phyloP scores from a whole-genome alignment of 2,329 filamentous ascomycete species.

The Ilyonectria sp. region DNA sequence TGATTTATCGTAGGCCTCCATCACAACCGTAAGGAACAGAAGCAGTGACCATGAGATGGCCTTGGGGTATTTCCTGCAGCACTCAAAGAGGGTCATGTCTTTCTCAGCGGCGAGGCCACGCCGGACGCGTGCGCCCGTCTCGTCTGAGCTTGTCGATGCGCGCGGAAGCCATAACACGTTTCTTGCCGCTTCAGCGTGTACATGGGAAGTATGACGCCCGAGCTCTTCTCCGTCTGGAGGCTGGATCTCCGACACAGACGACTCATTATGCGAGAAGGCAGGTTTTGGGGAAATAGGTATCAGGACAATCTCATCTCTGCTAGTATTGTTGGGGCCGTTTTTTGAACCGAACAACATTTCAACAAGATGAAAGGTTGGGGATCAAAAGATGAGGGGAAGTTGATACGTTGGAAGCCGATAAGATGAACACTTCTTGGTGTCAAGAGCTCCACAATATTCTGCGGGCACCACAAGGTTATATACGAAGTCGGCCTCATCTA shows the following conservation, averaged over 20 bases:
- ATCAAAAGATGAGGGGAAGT: background rate
- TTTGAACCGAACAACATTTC: background rate
- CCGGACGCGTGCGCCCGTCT: slow-evolving; percentile 29
- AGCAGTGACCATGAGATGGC: background rate
- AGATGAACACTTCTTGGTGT: background rate
- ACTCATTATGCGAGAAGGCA: slow-evolving; percentile 18
- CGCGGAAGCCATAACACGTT: slow-evolving; percentile 41
- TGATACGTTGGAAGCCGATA: background rate
- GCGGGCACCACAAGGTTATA: background rate
- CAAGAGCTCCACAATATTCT: too few relatives aligned
- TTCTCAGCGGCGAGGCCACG: slow-evolving; percentile 5
- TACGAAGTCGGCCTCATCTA: background rate
- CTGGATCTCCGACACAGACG: background rate
- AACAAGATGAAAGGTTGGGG: background rate
- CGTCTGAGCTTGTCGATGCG: slow-evolving; percentile 39
- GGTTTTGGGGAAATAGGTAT: slow-evolving; percentile 33
- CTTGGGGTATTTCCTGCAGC: background rate
- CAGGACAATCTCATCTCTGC: slow-evolving; percentile 41
- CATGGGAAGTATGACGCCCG: background rate
- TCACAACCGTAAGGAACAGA: background rate
- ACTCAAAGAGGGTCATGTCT: slow-evolving; percentile 6
- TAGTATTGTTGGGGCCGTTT: slow-evolving; percentile 21
- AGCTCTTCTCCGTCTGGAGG: background rate
- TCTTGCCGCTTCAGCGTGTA: slow-evolving; percentile 30
- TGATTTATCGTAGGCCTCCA: slow-evolving; percentile 27